phyloP scores from a whole-genome alignment of 2,329 filamentous ascomycete genomes.

The Fusarium hainanense region DNA sequence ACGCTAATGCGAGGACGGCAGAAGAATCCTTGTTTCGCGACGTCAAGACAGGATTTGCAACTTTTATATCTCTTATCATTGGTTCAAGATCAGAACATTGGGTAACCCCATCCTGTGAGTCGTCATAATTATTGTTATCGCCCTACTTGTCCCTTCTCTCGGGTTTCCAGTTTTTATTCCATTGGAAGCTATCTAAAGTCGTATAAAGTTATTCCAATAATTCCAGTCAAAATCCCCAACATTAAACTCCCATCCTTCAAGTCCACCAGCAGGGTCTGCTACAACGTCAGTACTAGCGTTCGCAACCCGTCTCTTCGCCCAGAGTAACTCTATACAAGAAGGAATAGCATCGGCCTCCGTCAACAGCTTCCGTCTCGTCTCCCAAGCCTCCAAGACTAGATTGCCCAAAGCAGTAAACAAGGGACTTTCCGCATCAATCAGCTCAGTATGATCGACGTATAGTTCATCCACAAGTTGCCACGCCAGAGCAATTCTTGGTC shows the following conservation, averaged over 20 bases:
- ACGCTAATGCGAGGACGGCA: slow-evolving; percentile 18
- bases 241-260: slow-evolving; percentile 9
- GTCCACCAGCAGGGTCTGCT: background rate
- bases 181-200: slow-evolving; percentile 5
- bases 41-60: background rate
- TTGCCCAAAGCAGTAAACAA: slow-evolving; percentile 26
- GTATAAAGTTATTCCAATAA: slow-evolving; percentile 38
- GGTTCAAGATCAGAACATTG: background rate
- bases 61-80: background rate
- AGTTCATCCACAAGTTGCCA: slow-evolving; percentile 46
- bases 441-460: slow-evolving; percentile 39
- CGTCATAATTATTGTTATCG: background rate
- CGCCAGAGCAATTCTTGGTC: slow-evolving; percentile 33
- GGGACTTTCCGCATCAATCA: slow-evolving; percentile 7
- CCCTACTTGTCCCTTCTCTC: background rate
- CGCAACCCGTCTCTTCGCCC: background rate
- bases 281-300: background rate
- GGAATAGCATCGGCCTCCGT: background rate
- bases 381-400: slow-evolving; percentile 40
- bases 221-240: slow-evolving; percentile 32
- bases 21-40: background rate
- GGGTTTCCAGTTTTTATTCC: too few species aligned
- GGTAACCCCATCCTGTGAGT: background rate
- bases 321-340: slow-evolving; percentile 20
- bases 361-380: slow-evolving; percentile 21